These are phyloP conservation scores for Fusarium equiseti DNA, from an alignment of 2,329 filamentous ascomycete species.

Conservation along the genomic window DNA sequence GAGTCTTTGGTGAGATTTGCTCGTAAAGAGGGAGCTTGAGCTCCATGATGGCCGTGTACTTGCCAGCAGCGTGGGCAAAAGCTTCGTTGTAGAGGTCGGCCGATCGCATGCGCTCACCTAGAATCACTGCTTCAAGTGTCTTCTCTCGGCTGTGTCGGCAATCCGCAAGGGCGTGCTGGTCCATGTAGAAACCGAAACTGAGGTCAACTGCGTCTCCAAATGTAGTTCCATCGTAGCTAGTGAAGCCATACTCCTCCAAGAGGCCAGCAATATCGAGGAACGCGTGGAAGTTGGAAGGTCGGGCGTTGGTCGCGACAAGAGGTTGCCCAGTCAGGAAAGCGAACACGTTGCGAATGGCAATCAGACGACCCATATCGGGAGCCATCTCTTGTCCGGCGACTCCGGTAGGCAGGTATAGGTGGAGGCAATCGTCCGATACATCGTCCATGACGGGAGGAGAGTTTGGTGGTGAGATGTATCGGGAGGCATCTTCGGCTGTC, in stretches of 20 bases:
- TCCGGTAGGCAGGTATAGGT: constrained; percentile 65
- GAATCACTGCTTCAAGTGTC: constrained; percentile 87
- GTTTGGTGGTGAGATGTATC: constrained; percentile 54
- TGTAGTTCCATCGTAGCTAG: constrained; percentile 65
- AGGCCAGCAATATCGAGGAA: constrained; percentile 66
- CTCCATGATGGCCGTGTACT: constrained; percentile 78
- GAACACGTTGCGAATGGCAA: constrained; percentile 73
- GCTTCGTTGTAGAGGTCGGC: constrained; percentile 88
- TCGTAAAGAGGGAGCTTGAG: constrained; percentile 76
- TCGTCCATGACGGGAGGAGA: constrained; percentile 55
- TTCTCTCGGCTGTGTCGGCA: constrained; percentile 86
- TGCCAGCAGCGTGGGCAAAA: constrained; percentile 91
- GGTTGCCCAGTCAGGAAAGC: constrained; percentile 74
- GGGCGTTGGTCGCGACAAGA: constrained; percentile 67
- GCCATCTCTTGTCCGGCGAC: constrained; percentile 51
- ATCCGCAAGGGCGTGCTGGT: constrained; percentile 82
- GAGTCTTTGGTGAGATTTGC: constrained; percentile 77
- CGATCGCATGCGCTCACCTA: constrained; percentile 88
- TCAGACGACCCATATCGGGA: constrained; percentile 64
- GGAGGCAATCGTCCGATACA: constrained; percentile 55
- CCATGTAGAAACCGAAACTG: constrained; percentile 80
- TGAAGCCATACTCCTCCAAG: constrained; percentile 69
- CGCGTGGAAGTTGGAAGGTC: constrained; percentile 65
- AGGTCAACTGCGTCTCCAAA: constrained; percentile 71
- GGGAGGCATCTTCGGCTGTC: constrained; percentile 62